Base-by-base conservation (phyloP, 805 yeast genomes). In the Saturnispora saitoi region DNA sequence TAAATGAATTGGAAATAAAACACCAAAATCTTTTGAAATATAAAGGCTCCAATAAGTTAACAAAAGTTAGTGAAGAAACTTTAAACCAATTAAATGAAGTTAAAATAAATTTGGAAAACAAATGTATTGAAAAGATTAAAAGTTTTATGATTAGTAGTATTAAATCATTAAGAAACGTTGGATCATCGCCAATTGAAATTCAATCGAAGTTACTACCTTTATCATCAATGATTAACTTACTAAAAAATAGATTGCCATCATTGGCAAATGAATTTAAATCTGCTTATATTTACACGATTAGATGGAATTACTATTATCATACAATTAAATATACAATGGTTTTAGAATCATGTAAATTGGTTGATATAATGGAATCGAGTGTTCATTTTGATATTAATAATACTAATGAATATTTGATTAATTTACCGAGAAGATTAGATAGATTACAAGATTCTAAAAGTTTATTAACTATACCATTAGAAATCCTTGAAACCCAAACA, bases 261-360 rank as follows among this genome's bases (percentile, higher is more conserved):
- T 66, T 93, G 48, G 91, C 95, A 0, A 61, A 68, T 14, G 93
- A 87, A 58, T 71, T 93, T 36, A 74, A 80, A 48, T 76, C 76
- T 57, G 98, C 97, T 0, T 93, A 93, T 62, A 68, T 81, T 17
- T 81, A 80, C 58, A 91, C 98, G 2, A 90, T 93, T 86, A 72
- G 77, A 58, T 93, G 99, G 99, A 93, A 91, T 67, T 93, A 93
- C 63, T 72, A 75, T 50, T 76, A 83, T 49, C 77, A 85, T 56
- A 91, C 90, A 59, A 80, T 82, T 15, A 78, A 89, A 53, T 90
- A 89, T 65, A 64, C 82, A 34, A 77, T 81, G 52, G 80, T 95
- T 1, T 65, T 90, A 45, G 85, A 85, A 51, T 79, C 78, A 54
- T 64, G 88, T 50, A 77, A 74, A 39, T 54, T 81, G 15, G 71